Evolutionary conservation across 179 eudicot species (phyloP), one percentile per base, ranked within the genome.

Genomic region (Camellia oleifera): DNA sequence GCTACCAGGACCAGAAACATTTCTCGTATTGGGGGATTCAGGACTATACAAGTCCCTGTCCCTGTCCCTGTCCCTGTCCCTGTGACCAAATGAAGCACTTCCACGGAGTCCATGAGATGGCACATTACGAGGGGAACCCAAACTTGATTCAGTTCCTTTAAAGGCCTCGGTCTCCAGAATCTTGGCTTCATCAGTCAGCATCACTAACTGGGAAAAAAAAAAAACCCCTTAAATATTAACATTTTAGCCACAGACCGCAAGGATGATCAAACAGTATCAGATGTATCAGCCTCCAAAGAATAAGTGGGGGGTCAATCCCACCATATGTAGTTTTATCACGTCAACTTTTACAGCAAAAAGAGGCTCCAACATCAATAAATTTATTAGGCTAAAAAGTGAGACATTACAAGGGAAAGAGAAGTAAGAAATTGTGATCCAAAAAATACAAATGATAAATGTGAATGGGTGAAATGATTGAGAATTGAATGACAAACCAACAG

Each of bases 171-270:
- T 86, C 88, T 94, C 97, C 90, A 95, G 81, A 75, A 79, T 63
- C 81, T 88, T 94, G 81, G 94, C 88, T 88, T 95, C 99, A 65
- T 94, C 97, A 2, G 85, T 80, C 72, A 95, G 85, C 85, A 87
- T 84, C n/a, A 83, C 87, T 57, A 90, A 74, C 98, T 94, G 88
- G 80, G 85, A 52, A 80, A 82, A 44, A 50, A 77, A 73, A 62
- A 74, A 11, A 23, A 69, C n/a, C 45, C 13, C 17, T 10, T 11
- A 66, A 44, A 3, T 7, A 44, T n/a, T 26, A 20, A 78, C 11
- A 78, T 69, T 69, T 58, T 77, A 26, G 50, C 61, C 10, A 44
- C 10, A 52, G 26, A 54, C 54, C 15, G 8, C 72, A 67, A 68
- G 70, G 11, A 68, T 64, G 14, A 15, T 18, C 12, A 56, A 65